These are phyloP conservation scores for Bassia scoparia DNA, from an alignment of 148 eudicot genomes.

Conservation along the genomic window DNA sequence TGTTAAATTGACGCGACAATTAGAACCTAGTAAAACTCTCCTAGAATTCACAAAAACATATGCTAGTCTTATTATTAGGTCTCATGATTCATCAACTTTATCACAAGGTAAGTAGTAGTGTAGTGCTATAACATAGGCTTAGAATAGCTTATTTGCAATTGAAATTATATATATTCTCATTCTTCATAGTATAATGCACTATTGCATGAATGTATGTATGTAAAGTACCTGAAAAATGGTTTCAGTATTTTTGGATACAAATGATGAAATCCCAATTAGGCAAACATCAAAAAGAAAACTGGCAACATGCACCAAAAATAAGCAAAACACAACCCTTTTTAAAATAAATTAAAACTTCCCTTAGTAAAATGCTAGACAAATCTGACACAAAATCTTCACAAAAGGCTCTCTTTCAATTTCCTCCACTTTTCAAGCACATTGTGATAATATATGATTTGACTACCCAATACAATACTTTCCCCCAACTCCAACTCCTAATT, in stretches of 20 bases:
- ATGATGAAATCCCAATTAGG: not conserved
- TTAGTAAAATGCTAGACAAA: constrained; percentile 17
- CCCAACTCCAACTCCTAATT: not conserved
- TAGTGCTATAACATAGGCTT: too few relatives aligned
- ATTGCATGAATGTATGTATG: not conserved
- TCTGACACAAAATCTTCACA: constrained; percentile 34
- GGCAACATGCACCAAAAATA: constrained; percentile 21
- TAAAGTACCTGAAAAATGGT: not conserved
- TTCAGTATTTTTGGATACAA: not conserved
- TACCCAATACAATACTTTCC: not conserved
- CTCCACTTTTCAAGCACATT: constrained; percentile 24
- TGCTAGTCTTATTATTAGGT: too few relatives aligned
- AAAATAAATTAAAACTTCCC: not conserved
- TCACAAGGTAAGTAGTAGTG: too few relatives aligned
- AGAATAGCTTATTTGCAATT: too few relatives aligned
- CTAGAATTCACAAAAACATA: too few relatives aligned
- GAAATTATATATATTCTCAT: too few relatives aligned
- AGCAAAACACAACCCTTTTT: constrained; percentile 7
- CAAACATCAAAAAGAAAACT: constrained; percentile 17
- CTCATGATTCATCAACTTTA: too few relatives aligned
- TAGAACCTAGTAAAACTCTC: too few relatives aligned
- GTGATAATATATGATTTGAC: constrained; percentile 24
- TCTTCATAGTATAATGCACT: too few relatives aligned
- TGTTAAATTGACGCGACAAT: too few relatives aligned
- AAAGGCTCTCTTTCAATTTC: constrained; percentile 14